These are phyloP conservation scores for Chloroidium sp. DNA, from an alignment of 163 green algal genomes.

Conservation along the genomic window DNA sequence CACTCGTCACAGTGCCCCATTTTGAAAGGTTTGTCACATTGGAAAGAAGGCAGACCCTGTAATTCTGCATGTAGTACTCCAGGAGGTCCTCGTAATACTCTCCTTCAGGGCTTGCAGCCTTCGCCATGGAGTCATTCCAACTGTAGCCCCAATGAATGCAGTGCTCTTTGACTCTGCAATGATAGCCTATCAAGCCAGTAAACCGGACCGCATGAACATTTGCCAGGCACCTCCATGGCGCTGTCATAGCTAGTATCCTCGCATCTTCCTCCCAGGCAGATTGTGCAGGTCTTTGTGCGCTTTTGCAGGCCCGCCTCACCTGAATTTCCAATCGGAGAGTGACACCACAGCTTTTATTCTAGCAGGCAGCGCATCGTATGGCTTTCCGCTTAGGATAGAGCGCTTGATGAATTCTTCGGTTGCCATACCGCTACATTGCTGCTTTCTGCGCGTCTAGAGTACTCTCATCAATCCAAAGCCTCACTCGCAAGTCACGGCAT, in stretches of 20 bases:
- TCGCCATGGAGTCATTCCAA: slow-evolving; percentile 54
- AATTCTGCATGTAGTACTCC: slow-evolving; percentile 27
- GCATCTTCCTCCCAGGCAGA: background rate
- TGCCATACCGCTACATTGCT: slow-evolving; percentile 31
- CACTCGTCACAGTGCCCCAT: too few relatives aligned
- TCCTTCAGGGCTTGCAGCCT: slow-evolving; percentile 52
- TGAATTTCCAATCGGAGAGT: slow-evolving; percentile 30
- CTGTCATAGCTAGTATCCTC: background rate
- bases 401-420: slow-evolving; percentile 54
- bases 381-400: slow-evolving; percentile 41
- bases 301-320: slow-evolving; percentile 6
- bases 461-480: too few relatives aligned
- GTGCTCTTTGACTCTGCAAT: slow-evolving; percentile 64
- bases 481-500: too few relatives aligned
- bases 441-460: too few relatives aligned
- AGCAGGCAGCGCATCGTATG: slow-evolving; percentile 53
- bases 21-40: too few relatives aligned
- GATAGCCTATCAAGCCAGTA: background rate
- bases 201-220: background rate
- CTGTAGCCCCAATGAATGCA: slow-evolving; percentile 62
- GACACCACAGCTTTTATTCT: slow-evolving; percentile 31
- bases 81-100: slow-evolving; percentile 85
- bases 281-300: background rate
- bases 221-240: background rate
- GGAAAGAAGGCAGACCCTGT: slow-evolving; percentile 21